Base-by-base conservation (phyloP, 768 basidiomycete genomes). In the Lactifluus volemus region DNA sequence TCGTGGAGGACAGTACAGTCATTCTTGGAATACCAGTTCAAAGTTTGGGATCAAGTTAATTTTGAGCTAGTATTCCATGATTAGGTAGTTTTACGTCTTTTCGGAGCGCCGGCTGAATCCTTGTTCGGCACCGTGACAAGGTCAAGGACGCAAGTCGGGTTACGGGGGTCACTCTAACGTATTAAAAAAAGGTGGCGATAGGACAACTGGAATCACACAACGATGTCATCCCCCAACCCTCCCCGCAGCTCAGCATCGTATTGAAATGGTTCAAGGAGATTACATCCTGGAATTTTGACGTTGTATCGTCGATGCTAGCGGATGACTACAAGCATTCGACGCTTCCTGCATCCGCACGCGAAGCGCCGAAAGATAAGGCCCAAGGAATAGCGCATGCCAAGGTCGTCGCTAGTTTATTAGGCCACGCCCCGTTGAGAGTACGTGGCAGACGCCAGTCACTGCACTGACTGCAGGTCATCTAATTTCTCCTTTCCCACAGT, bases 201-300 rank as follows among this genome's bases (percentile, higher is more conserved):
- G 19, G 12, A 25, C 38, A 1, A 12, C 4, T 17, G 14, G 11
- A 12, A 8, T 11, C 38, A 3, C 42, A 29, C 42, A 45, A 42
- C 41, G 25, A 57, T 51, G 25, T 14, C 54, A 17, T 36, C 32
- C 21, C 5, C 25, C 30, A 58, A 57, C 21, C 44, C 9, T 63
- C 61, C 8, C 49, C 56, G n/a, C 61, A 63, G 32, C 45, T 63
- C 39, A 29, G 47, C 52, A 41, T 29, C 8, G 47, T 63, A 12
- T 19, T 25, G 17, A 36, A 44, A 32, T 63, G 19, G 15, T 63
- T 53, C 47, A 41, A 58, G 0, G 61, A 56, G 25, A 8, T 63
- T 39, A 12, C 56, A 21, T 5, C 0, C 15, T 63, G 61, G 61
- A 36, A 49, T 29, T 58, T 63, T 14, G 51, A 58, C 3, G 10